Percentiles rank a stretch among this genome's conserved stretches.
phyloP scores from a whole-genome alignment of 1,284 basidiomycete genomes.

The Tylopilus orsonianus region DNA sequence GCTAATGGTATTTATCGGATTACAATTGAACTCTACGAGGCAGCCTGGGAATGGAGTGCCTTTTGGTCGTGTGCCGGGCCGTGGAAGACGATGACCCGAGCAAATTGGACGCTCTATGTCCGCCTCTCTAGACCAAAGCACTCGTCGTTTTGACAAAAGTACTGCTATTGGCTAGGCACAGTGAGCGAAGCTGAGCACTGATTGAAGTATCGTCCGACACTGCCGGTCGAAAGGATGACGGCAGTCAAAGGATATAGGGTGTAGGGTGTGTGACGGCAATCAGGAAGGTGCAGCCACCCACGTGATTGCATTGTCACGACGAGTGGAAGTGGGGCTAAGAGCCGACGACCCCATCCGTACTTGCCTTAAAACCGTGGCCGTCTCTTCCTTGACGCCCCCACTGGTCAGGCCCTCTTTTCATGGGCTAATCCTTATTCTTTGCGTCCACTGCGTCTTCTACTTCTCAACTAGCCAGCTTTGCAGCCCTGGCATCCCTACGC shows the following conservation, averaged over 20 bases:
- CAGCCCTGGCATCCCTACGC: constrained; percentile 26
- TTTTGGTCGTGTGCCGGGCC: background rate
- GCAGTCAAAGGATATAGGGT: background rate
- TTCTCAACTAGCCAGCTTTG: background rate
- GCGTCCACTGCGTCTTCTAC: background rate
- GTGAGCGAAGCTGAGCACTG: constrained; percentile 8
- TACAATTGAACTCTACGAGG: background rate
- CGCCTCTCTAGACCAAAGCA: background rate
- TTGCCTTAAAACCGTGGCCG: constrained; percentile 16
- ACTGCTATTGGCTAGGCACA: background rate
- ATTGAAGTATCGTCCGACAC: constrained; percentile 2
- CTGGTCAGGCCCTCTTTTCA: constrained; percentile 3
- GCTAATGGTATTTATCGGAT: background rate
- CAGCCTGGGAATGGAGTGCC: background rate
- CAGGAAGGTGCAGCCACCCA: constrained; percentile 6
- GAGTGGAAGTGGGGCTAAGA: constrained; percentile 11
- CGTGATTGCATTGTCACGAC: constrained; percentile 16
- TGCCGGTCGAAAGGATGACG: background rate
- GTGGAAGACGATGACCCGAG: background rate
- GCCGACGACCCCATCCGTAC: constrained; percentile 16
- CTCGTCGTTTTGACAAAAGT: background rate
- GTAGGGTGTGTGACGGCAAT: constrained; percentile 10
- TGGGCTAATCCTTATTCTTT: constrained; percentile 22
- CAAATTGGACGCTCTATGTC: constrained; percentile 12
- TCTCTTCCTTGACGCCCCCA: background rate